A percentile compares a stretch with the other conserved stretches of the same genome.
phyloP scores from a whole-genome alignment of 1,284 basidiomycete genomes.

The Hortiboletus rubellus region DNA sequence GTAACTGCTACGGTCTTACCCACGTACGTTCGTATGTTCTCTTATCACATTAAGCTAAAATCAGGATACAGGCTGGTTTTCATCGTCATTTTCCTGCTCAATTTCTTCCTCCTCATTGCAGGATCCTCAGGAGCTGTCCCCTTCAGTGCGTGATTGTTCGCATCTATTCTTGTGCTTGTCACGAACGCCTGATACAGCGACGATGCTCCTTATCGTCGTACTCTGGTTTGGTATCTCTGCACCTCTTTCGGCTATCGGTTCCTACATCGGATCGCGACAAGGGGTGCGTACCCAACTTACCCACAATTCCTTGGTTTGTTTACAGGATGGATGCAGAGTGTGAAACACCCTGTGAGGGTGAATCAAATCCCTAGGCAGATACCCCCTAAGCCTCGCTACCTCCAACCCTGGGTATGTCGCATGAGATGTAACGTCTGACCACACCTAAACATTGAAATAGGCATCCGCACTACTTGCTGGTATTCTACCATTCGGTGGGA shows the following conservation, averaged over 20 bases:
- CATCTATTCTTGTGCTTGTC: neutral
- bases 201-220: slow-evolving; percentile 84
- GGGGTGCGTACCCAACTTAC: slow-evolving; percentile 57
- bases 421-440: slow-evolving; percentile 2
- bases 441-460: slow-evolving; percentile 39
- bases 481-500: slow-evolving; percentile 85
- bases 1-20: slow-evolving; percentile 88
- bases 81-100: slow-evolving; percentile 79
- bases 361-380: slow-evolving; percentile 94
- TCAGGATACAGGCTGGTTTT: slow-evolving; percentile 65
- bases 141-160: slow-evolving; percentile 60
- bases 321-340: slow-evolving; percentile 45
- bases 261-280: slow-evolving; percentile 81
- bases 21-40: slow-evolving; percentile 50
- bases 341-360: slow-evolving; percentile 82
- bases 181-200: slow-evolving; percentile 48
- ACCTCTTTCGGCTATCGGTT: slow-evolving; percentile 73
- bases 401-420: slow-evolving; percentile 67
- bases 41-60: neutral
- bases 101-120: slow-evolving; percentile 83
- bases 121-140: slow-evolving; percentile 95
- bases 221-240: slow-evolving; percentile 98
- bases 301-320: slow-evolving; percentile 3
- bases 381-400: slow-evolving; percentile 82
- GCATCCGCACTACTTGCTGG: slow-evolving; percentile 82